A percentile compares a stretch with the other conserved stretches of the same genome.
These are phyloP conservation scores for Halophytophthora batemanensis DNA, from an alignment of 352 stramenopile genomes.

Conservation along the genomic window DNA sequence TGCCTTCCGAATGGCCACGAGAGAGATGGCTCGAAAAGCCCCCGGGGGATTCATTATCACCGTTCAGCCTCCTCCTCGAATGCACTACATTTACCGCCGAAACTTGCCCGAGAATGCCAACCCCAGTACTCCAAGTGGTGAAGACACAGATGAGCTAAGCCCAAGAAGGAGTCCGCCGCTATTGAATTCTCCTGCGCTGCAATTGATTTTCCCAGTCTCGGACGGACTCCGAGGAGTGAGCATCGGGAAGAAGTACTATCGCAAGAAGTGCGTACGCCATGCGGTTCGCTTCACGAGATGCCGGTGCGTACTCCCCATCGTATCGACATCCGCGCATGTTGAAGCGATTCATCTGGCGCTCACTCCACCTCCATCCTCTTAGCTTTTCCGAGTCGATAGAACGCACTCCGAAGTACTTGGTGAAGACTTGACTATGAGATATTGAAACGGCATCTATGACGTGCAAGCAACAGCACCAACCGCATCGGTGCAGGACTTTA, in stretches of 20 bases:
- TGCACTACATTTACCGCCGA: conserved; percentile 38
- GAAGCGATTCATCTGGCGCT: conserved; percentile 49
- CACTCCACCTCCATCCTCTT: conserved; percentile 9
- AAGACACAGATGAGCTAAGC: neutral
- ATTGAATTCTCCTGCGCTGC: conserved; percentile 1
- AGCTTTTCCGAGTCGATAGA: neutral
- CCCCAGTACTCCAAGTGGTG: neutral
- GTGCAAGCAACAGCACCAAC: neutral
- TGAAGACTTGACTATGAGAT: too few relatives aligned
- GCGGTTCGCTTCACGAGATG: conserved; percentile 53
- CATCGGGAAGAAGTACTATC: conserved; percentile 46
- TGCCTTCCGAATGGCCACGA: conserved; percentile 45
- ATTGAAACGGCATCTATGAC: too few relatives aligned
- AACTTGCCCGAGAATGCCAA: neutral
- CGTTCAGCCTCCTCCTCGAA: conserved; percentile 39
- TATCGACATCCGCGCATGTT: conserved; percentile 49
- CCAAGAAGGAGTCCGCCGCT: neutral
- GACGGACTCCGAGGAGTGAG: conserved; percentile 49
- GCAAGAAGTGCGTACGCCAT: conserved; percentile 59
- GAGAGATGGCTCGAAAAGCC: conserved; percentile 46
- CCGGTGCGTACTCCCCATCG: conserved; percentile 55
- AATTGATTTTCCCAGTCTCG: conserved; percentile 40
- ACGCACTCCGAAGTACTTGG: neutral
- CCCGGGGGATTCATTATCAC: conserved; percentile 34
- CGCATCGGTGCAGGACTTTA: conserved; percentile 7